phyloP scores from a whole-genome alignment of 2,329 filamentous ascomycete genomes.

The Fusarium oxysporum region DNA sequence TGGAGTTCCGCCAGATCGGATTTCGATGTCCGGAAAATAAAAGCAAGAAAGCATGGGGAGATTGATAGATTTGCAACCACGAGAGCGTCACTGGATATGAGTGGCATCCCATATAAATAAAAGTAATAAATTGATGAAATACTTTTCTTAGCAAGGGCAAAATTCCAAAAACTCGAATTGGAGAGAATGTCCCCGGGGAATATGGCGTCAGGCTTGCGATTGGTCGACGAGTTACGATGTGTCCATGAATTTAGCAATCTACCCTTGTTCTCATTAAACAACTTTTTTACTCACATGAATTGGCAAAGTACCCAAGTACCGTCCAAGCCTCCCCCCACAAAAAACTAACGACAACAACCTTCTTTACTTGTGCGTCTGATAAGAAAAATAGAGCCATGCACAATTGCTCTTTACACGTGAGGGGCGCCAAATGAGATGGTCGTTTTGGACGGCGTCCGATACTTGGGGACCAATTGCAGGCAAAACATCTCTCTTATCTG shows the following conservation, averaged over 20 bases:
- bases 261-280: constrained; percentile 38
- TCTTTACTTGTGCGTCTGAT: constrained; percentile 13
- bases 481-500: constrained; percentile 12
- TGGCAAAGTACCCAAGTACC: constrained; percentile 15
- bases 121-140: neutral
- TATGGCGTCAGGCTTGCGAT: neutral
- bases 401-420: constrained; percentile 25
- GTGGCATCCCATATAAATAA: neutral
- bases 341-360: constrained; percentile 14
- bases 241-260: constrained; percentile 37
- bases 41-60: neutral
- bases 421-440: neutral
- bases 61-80: neutral
- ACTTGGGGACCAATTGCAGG: constrained; percentile 8
- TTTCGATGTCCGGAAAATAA: neutral
- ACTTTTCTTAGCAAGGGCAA: neutral
- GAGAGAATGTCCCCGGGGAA: neutral
- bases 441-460: constrained; percentile 9
- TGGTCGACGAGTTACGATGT: constrained; percentile 15
- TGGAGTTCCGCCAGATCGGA: neutral
- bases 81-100: neutral
- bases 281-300: constrained; percentile 40
- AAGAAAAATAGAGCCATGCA: constrained; percentile 14
- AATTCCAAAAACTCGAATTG: neutral
- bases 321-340: constrained; percentile 34